These are phyloP conservation scores for Aureobasidium lini DNA, from an alignment of 2,329 filamentous ascomycete genomes.

Conservation along the genomic window DNA sequence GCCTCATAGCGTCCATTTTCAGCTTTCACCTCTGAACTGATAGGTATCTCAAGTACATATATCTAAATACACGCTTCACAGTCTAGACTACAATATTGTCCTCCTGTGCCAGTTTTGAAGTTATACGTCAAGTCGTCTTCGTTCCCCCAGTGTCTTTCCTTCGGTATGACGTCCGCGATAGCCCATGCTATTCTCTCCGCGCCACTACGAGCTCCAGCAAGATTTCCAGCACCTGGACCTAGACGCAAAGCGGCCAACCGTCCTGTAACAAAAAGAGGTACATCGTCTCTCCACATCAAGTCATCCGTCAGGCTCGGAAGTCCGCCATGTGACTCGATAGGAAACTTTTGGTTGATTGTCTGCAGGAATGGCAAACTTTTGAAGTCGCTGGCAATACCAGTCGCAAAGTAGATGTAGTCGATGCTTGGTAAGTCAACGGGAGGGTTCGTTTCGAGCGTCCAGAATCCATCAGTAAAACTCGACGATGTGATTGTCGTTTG, in stretches of 20 bases:
- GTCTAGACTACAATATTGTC: conserved; percentile 29
- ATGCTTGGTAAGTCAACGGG: conserved; percentile 43
- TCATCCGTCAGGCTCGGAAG: conserved; percentile 69
- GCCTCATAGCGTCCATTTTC: no score
- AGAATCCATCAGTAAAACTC: conserved; percentile 39
- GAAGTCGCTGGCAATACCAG: conserved; percentile 61
- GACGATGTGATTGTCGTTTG: conserved; percentile 45
- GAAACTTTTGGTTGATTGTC: conserved; percentile 51
- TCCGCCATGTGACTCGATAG: conserved; percentile 56
- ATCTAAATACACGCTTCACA: conserved; percentile 1
- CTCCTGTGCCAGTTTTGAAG: conserved; percentile 35
- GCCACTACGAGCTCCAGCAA: conserved; percentile 64
- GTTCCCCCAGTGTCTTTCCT: conserved; percentile 19
- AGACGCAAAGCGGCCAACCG: conserved; percentile 59
- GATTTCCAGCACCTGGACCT: conserved; percentile 64
- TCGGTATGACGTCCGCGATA: conserved; percentile 50
- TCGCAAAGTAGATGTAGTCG: conserved; percentile 70
- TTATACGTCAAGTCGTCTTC: conserved; percentile 16
- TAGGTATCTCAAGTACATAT: no score
- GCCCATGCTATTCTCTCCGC: conserved; percentile 68
- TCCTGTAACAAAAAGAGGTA: conserved; percentile 66
- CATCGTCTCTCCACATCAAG: conserved; percentile 64
- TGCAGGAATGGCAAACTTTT: conserved; percentile 53
- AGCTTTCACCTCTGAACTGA: no score
- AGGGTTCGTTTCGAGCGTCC: conserved; percentile 48